phyloP scores from a whole-genome alignment of 2,329 filamentous ascomycete genomes.

The Scedosporium dehoogii region DNA sequence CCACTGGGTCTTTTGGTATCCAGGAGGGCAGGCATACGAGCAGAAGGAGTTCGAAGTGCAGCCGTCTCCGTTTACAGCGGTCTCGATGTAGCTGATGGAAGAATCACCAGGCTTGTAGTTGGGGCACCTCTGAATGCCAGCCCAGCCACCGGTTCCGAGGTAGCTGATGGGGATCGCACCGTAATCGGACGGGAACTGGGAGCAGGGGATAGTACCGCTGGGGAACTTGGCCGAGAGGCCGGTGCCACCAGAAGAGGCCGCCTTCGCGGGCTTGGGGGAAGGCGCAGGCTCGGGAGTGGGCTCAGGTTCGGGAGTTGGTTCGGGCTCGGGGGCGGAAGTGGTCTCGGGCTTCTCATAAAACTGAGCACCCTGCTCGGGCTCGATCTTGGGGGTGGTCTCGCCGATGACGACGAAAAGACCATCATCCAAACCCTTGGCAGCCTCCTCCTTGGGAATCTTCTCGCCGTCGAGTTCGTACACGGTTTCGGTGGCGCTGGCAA shows the following conservation, averaged over 20 bases:
- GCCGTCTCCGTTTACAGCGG: conserved; percentile 47
- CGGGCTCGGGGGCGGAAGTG: conserved; percentile 20
- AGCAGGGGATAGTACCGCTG: conserved; percentile 62
- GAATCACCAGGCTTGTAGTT: conserved; percentile 37
- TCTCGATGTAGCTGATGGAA: conserved; percentile 56
- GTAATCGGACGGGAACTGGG: conserved; percentile 66
- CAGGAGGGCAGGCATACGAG: conserved; percentile 86
- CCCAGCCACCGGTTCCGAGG: conserved; percentile 65
- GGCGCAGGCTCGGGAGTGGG: conserved; percentile 16
- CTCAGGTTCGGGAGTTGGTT: conserved; percentile 15
- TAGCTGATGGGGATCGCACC: conserved; percentile 65
- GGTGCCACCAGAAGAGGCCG: conserved; percentile 20
- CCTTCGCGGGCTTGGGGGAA: conserved; percentile 12
- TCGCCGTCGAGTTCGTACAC: conserved; percentile 64
- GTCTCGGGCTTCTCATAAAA: conserved; percentile 39
- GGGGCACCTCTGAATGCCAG: conserved; percentile 60
- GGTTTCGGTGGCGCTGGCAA: conserved; percentile 52
- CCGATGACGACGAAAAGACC: conserved; percentile 61
- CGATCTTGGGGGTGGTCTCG: conserved; percentile 41
- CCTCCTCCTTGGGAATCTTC: conserved; percentile 50
- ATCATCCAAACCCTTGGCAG: conserved; percentile 59
- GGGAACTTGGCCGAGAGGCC: conserved; percentile 64
- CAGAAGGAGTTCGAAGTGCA: conserved; percentile 64
- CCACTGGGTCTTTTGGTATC: conserved; percentile 91
- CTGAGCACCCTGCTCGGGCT: conserved; percentile 30